Conservation (phyloP, 2,329 filamentous ascomycete species). For the Calonectria hawksworthii region DNA sequence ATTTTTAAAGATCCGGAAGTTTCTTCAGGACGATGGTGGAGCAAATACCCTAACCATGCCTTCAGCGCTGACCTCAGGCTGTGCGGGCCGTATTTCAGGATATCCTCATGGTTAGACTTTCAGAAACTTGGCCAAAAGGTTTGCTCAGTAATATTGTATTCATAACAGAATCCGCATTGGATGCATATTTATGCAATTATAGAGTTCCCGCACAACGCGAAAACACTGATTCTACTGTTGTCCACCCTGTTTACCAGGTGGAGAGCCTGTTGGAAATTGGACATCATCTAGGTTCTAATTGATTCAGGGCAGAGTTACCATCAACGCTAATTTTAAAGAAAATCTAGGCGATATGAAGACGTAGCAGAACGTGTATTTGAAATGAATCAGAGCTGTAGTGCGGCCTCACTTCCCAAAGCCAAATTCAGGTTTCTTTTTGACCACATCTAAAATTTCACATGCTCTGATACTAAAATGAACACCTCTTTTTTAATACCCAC, state of each 20-base stretch:
- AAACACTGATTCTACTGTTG: not conserved
- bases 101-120: not conserved
- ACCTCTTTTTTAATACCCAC: not conserved
- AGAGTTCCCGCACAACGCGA: not conserved
- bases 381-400: not conserved
- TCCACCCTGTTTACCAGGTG: not conserved
- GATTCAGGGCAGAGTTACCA: not conserved
- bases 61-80: not conserved
- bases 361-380: not conserved
- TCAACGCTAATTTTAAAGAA: not conserved
- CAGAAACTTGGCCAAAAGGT: not conserved
- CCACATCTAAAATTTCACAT: not conserved
- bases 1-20: not conserved
- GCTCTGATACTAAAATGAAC: not conserved
- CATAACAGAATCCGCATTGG: not conserved
- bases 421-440: not conserved
- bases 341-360: not conserved
- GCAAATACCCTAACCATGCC: not conserved
- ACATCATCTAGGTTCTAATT: not conserved
- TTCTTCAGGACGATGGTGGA: not conserved
- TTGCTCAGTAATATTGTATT: not conserved
- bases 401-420: not conserved
- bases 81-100: not conserved
- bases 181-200: slow-evolving; percentile 1
- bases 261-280: not conserved